A percentile compares a stretch with the other conserved stretches of the same genome.
phyloP scores from a whole-genome alignment of 345 rosid species.

The Cardiospermum halicacabum region DNA sequence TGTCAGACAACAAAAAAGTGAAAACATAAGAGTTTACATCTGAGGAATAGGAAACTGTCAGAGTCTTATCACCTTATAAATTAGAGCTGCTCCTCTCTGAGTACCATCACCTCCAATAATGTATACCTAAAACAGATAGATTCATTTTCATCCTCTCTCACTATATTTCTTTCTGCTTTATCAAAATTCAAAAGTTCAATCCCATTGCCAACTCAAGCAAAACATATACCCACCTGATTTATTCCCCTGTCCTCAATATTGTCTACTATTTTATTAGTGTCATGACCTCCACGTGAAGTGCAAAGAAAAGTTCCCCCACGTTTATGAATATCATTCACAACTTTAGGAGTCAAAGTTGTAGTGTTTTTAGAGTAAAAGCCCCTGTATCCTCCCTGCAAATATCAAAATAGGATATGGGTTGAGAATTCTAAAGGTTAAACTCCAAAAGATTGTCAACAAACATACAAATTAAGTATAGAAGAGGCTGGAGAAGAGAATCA shows the following conservation, averaged over 20 bases:
- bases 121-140: slow-evolving; percentile 55
- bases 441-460: background rate
- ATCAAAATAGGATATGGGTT: background rate
- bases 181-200: background rate
- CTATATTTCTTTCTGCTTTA: background rate
- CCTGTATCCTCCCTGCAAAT: slow-evolving; percentile 70
- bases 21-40: background rate
- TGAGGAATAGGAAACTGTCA: background rate
- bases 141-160: background rate
- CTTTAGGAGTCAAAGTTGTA: slow-evolving; percentile 62
- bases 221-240: slow-evolving; percentile 55
- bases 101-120: slow-evolving; percentile 97
- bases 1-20: slow-evolving; percentile 9
- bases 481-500: background rate
- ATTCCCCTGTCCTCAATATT: slow-evolving; percentile 88
- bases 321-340: slow-evolving; percentile 84
- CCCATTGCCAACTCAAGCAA: slow-evolving; percentile 1
- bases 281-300: slow-evolving; percentile 93
- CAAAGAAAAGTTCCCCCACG: slow-evolving; percentile 85
- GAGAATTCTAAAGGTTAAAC: background rate
- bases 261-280: slow-evolving; percentile 85
- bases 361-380: slow-evolving; percentile 86
- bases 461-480: background rate
- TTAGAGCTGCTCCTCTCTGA: slow-evolving; percentile 74
- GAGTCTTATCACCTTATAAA: slow-evolving; percentile 55